phyloP scores from a whole-genome alignment of 305 asterid species.

The Fraxinus floribunda region DNA sequence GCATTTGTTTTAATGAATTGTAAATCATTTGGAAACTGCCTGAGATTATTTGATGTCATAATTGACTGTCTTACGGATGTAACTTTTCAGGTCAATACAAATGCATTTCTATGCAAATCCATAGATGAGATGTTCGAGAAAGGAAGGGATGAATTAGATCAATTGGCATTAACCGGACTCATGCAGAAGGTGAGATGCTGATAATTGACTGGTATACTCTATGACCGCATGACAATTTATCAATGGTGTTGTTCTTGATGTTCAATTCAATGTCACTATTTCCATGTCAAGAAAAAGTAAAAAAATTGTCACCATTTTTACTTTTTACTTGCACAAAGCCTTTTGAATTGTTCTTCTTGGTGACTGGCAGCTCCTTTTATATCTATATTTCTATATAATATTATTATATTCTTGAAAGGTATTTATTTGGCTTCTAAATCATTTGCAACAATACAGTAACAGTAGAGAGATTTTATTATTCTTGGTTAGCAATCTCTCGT shows the following conservation, averaged over 20 bases:
- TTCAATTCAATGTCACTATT: neutral
- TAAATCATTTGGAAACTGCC: neutral
- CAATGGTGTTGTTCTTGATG: constrained; percentile 5
- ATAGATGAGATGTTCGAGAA: constrained; percentile 81
- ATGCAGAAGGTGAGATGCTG: constrained; percentile 64
- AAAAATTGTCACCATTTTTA: neutral
- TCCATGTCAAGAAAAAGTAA: neutral
- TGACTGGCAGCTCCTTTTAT: neutral
- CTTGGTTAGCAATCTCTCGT: neutral
- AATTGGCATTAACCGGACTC: constrained; percentile 54
- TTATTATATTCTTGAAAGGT: neutral
- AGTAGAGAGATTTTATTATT: neutral
- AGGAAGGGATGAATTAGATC: constrained; percentile 55
- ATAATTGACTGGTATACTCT: neutral
- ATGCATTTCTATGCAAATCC: constrained; percentile 77
- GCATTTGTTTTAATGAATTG: neutral
- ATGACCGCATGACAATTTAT: constrained; percentile 4
- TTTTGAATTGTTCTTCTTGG: neutral
- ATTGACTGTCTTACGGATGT: constrained; percentile 28
- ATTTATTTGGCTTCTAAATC: neutral
- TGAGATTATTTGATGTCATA: constrained; percentile 3
- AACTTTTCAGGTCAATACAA: constrained; percentile 68
- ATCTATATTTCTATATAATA: neutral
- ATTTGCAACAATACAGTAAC: neutral
- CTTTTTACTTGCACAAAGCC: constrained; percentile 3